Evolutionary conservation across 139 green algal genomes (phyloP), one percentile per base, ranked within the genome.

Genomic region (Micractinium conductrix): DNA sequence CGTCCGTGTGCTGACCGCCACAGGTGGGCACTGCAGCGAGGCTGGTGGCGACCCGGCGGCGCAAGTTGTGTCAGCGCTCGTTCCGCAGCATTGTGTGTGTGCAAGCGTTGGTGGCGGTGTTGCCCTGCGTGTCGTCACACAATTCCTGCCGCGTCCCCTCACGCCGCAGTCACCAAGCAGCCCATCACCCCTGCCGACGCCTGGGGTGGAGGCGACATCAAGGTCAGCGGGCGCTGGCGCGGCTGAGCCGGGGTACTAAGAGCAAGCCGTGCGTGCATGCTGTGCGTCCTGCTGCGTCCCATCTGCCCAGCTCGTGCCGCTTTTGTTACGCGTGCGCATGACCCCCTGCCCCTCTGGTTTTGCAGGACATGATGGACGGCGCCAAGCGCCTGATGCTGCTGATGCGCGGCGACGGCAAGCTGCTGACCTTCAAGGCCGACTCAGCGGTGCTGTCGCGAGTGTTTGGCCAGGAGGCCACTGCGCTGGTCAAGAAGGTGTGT

Each of bases 301-400:
- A 14, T 58, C 12, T 58, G 48, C 48, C 14, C 48, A 58, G 12
- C 48, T 58, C 17, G 26, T 69, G 6, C 63, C 3, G n/a, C 62
- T 35, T 70, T 33, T 35, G 17, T 33, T 35, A 10, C 62, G 26
- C 62, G 14, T 35, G 26, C 8, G 35, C 17, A 48, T 48, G 68
- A n/a, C 35, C 5, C 19, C 10, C 16, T 21, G 5, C 33, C 67
- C 24, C 35, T 35, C 19, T 74, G 4, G 19, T 1, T n/a, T 24
- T 26, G 72, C 72, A 79, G 72, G 74, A 80, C 35, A 53, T 80
- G 43, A 37, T 80, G 9, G 50, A 68, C 17, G 24, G 17, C 35
- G 33, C 48, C 21, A 80, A 80, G 74, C 74, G 74, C 19, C 21
- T 80, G 48, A 48, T 38, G 74, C 74, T 80, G 74, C 74, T 80